Percentiles rank a stretch among this genome's conserved stretches.
Conservation (phyloP, 495 filamentous ascomycete species). For the Pseudoneurospora amorphoporcata region DNA sequence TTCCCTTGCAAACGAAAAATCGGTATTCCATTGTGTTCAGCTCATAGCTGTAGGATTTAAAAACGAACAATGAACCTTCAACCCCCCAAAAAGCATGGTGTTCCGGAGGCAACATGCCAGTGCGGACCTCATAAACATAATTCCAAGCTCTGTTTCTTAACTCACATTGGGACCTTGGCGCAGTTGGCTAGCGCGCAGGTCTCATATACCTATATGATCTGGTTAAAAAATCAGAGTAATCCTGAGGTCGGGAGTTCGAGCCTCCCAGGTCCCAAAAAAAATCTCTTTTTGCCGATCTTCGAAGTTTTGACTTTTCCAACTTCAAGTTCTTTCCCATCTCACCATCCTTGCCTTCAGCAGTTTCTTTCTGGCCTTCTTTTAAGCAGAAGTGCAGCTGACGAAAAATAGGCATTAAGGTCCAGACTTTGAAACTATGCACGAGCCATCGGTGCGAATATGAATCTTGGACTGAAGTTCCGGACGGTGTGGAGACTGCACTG, state of each 20-base stretch:
- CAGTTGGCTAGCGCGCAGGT: constrained; percentile 14
- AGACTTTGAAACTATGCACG: not conserved
- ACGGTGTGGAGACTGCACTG: not conserved
- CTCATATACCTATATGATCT: constrained; percentile 12
- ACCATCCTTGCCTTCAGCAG: not conserved
- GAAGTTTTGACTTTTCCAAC: not conserved
- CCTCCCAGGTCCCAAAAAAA: constrained; percentile 8
- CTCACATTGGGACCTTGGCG: constrained; percentile 5
- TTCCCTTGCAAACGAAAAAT: no score
- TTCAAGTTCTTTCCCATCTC: not conserved
- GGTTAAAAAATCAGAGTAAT: constrained; percentile 9
- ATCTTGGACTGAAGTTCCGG: not conserved
- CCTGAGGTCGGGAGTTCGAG: constrained; percentile 15
- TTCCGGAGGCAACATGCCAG: not conserved
- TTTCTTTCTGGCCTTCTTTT: not conserved
- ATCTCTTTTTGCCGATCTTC: not conserved
- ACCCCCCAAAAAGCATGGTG: not conserved
- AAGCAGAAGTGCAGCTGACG: no score
- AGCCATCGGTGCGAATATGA: not conserved
- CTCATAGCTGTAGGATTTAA: not conserved
- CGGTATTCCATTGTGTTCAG: no score
- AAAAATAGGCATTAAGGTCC: not conserved
- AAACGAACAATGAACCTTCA: not conserved
- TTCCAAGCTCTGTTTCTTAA: not conserved
- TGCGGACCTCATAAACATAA: not conserved